A percentile compares a stretch with the other conserved stretches of the same genome.
Conservation (phyloP, 2,329 filamentous ascomycete genomes). For the Cercospora sesami region DNA sequence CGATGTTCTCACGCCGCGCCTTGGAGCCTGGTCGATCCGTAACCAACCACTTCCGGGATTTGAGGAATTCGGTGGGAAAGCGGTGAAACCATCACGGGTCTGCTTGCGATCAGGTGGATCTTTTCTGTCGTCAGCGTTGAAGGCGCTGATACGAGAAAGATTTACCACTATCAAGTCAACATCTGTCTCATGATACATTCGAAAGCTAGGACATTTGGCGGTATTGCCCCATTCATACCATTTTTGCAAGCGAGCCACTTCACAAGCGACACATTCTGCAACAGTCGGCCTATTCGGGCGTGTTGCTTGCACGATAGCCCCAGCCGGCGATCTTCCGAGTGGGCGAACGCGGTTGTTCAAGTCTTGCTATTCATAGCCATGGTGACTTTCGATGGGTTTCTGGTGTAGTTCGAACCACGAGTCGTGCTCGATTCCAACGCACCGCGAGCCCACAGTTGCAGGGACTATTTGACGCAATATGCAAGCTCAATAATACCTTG, state of each 20-base stretch:
- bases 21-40: not conserved
- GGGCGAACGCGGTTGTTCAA: not conserved
- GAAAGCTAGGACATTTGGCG: not conserved
- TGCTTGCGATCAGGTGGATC: not conserved
- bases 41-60: not conserved
- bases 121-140: not conserved
- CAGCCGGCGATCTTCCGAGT: not conserved
- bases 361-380: not conserved
- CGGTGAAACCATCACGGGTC: not conserved
- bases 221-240: not conserved
- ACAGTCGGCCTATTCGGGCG: not conserved
- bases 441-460: not conserved
- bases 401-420: not conserved
- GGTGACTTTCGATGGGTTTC: not conserved
- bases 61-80: not conserved
- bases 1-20: not conserved
- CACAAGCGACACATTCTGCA: not conserved
- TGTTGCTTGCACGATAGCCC: not conserved
- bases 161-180: not conserved
- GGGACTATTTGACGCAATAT: not conserved
- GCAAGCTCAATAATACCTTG: not conserved
- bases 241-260: not conserved
- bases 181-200: not conserved
- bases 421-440: not conserved
- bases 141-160: not conserved